phyloP scores from a whole-genome alignment of 73 alveolate species.

The Uronychia setigera region DNA sequence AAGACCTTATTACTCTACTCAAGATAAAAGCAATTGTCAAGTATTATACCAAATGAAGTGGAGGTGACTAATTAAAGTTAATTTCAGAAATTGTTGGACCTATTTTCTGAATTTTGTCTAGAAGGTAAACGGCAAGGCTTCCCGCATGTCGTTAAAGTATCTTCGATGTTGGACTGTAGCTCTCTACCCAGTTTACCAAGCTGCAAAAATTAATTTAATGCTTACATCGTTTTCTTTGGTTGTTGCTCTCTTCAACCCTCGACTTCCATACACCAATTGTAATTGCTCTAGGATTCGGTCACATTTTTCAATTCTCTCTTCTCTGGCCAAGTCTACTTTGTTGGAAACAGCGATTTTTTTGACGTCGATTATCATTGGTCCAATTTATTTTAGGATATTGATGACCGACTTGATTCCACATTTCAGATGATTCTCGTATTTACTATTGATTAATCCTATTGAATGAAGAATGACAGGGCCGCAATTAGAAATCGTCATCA shows the following conservation, averaged over 20 bases:
- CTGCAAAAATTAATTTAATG: not conserved
- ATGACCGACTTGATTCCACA: slow-evolving; percentile 2
- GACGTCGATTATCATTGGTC: slow-evolving; percentile 12
- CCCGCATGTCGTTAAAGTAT: not conserved
- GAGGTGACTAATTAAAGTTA: no score
- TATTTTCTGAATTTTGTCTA: not conserved
- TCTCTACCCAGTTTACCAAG: not conserved
- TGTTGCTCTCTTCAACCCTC: slow-evolving; percentile 1
- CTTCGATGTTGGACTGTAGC: not conserved
- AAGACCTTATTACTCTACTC: no score
- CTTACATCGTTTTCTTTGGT: not conserved
- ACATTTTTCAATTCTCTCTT: slow-evolving; percentile 31
- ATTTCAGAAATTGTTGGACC: no score
- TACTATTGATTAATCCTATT: not conserved
- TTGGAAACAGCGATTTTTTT: not conserved
- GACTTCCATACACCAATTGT: not conserved
- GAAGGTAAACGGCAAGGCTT: not conserved
- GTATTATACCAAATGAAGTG: no score
- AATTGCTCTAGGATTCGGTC: not conserved
- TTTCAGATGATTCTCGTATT: not conserved
- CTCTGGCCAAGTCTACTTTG: slow-evolving; percentile 28
- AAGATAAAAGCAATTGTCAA: no score
- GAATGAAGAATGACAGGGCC: not conserved
- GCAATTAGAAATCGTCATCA: not conserved
- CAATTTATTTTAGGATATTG: slow-evolving; percentile 5